phyloP scores from a whole-genome alignment of 2,329 filamentous ascomycete species.

The Akanthomyces lecanii region DNA sequence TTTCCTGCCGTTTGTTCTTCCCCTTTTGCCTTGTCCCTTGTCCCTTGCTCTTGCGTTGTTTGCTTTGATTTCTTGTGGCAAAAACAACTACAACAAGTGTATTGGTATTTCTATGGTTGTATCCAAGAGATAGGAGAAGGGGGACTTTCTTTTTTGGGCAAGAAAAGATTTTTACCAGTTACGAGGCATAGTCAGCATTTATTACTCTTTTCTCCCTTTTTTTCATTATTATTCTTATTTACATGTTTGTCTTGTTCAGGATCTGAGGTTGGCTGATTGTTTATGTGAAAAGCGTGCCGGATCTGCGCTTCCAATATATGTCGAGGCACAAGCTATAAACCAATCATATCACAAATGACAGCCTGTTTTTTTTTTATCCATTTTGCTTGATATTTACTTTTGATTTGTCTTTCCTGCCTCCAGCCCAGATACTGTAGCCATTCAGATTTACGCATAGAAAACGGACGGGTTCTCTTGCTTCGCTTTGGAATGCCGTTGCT shows the following conservation, averaged over 20 bases:
- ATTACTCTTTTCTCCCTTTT: background rate
- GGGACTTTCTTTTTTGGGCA: background rate
- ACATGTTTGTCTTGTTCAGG: background rate
- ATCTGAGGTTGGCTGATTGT: background rate
- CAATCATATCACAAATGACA: too few relatives aligned
- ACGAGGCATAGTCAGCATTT: constrained; percentile 15
- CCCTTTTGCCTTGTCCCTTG: background rate
- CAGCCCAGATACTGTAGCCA: too few relatives aligned
- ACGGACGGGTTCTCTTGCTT: background rate
- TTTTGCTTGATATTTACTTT: too few relatives aligned
- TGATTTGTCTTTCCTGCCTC: too few relatives aligned
- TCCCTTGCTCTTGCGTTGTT: background rate
- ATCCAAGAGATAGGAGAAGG: background rate
- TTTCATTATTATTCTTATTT: background rate
- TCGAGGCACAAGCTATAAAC: background rate
- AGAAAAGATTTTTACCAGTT: background rate
- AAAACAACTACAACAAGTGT: background rate
- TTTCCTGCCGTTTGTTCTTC: background rate
- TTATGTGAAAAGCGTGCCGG: background rate
- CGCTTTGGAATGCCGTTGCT: background rate
- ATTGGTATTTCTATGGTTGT: background rate
- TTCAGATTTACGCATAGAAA: too few relatives aligned
- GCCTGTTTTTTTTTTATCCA: too few relatives aligned
- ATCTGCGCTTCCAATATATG: background rate
- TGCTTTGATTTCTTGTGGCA: background rate